Percentiles rank a stretch among this genome's conserved stretches.
phyloP scores from a whole-genome alignment of 805 yeast genomes.

The Zygosaccharomyces gambellarensis region DNA sequence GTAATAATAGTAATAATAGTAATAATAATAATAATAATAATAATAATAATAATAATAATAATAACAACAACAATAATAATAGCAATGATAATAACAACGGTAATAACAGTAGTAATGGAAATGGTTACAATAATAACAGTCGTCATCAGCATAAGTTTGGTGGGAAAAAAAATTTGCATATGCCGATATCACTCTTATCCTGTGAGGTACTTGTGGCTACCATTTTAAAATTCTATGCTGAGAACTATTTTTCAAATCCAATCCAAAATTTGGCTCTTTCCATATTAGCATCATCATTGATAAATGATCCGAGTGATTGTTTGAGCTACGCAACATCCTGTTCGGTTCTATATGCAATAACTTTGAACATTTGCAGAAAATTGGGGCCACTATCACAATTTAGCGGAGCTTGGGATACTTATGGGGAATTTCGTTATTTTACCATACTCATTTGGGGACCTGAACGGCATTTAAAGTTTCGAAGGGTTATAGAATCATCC shows the following conservation, averaged over 20 bases:
- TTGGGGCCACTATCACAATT: constrained; percentile 7
- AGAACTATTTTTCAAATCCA: constrained; percentile 21
- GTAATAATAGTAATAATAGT: constrained; percentile 12
- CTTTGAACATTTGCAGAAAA: constrained; percentile 16
- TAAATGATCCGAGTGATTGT: constrained; percentile 30
- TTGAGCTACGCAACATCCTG: constrained; percentile 29
- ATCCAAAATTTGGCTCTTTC: constrained; percentile 29
- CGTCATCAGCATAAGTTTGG: not conserved
- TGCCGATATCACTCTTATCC: constrained; percentile 8
- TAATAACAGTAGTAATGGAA: not conserved
- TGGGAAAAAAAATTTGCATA: not conserved
- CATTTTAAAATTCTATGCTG: constrained; percentile 19
- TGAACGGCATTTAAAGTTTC: not conserved
- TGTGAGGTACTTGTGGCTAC: constrained; percentile 21
- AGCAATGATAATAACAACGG: constrained; percentile 11
- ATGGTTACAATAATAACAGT: constrained; percentile 12
- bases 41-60: constrained; percentile 10
- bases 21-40: constrained; percentile 8
- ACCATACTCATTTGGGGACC: constrained; percentile 1
- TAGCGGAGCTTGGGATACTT: not conserved
- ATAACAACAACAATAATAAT: not conserved
- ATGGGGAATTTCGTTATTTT: not conserved
- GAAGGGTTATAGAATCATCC: not conserved
- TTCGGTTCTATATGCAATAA: constrained; percentile 26
- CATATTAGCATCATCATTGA: constrained; percentile 32